Base-by-base conservation (phyloP, 2,329 filamentous ascomycete genomes). In the Colletotrichum magnum region DNA sequence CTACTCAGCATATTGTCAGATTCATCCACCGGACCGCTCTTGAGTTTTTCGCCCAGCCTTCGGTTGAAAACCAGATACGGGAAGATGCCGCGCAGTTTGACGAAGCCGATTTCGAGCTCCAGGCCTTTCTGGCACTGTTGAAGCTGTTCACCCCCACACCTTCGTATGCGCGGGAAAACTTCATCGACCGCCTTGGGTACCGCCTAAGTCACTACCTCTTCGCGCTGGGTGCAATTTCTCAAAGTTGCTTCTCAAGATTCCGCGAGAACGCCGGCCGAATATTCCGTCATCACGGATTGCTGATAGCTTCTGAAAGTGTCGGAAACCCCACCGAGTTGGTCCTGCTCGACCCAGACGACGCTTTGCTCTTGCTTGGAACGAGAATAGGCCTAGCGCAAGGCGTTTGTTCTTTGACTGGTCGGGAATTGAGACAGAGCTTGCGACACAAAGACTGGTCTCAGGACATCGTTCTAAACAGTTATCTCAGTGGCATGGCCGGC, bases 51-150 rank as follows among this genome's bases (percentile, higher is more conserved):
- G 4, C 6, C 24, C 24, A 24, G 39, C 13, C n/a, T 1, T 12
- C 24, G 2, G 15, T 47, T 1, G 2, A 26, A 2, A n/a, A 15
- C 5, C 41, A 7, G 3, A 32, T 63, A 2, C n/a, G 18, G 3
- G 15, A n/a, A 3, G 39, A 48, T 3, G 50, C 41, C 0, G 4
- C 5, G 2, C 16, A 21, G 0, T 63, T 63, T n/a, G 24, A 48
- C 15, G 9, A 12, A 12, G 26, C 16, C 1, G 50, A 54, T 9
- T 63, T 56, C 12, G 36, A 12, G 4, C 16, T 53, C 2, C 51
- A 63, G 26, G 26, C 59, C 18, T 47, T 26, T 13, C 15, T 63
- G 10, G 59, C 51, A 16, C 45, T 50, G 12, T 3, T 56, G 3
- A 63, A 56, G 7, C 1, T n/a, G 1, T 63, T 56, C 13, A 26